These are phyloP conservation scores for Dissophora globulifera DNA, from an alignment of 192 early-diverging fungal genomes.

Conservation along the genomic window DNA sequence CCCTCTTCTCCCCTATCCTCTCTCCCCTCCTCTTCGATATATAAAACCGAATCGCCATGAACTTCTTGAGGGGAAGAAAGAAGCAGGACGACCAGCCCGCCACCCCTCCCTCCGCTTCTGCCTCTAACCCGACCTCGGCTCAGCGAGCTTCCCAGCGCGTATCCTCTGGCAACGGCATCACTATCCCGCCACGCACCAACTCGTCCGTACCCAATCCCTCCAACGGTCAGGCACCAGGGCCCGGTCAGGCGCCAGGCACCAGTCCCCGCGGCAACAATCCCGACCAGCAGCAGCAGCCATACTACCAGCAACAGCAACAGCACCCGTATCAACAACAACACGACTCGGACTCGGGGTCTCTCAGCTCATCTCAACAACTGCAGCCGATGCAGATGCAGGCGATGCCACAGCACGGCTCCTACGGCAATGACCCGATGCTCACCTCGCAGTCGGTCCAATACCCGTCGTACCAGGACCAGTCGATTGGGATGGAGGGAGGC, in stretches of 20 bases:
- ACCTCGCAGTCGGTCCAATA: constrained; percentile 12
- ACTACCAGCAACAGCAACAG: neutral
- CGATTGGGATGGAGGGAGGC: neutral
- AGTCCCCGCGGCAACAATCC: constrained; percentile 1
- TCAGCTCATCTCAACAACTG: neutral
- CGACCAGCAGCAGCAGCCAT: constrained; percentile 15
- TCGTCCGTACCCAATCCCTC: no score
- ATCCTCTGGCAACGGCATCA: constrained; percentile 14
- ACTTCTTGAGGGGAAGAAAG: constrained; percentile 26
- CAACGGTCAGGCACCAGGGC: constrained; percentile 6
- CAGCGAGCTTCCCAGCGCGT: neutral
- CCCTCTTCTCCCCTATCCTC: neutral
- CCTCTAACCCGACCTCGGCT: neutral
- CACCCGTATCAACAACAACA: constrained; percentile 15
- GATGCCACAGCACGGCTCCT: neutral
- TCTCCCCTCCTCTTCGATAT: neutral
- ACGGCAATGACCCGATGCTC: neutral
- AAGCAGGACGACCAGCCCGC: constrained; percentile 29
- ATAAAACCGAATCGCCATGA: constrained; percentile 6
- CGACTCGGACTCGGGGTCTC: neutral
- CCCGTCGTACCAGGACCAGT: constrained; percentile 4
- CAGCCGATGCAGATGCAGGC: constrained; percentile 8
- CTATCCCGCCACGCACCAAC: constrained; percentile 21
- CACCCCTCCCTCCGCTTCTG: neutral
- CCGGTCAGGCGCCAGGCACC: constrained; percentile 1